Evolutionary conservation across 148 eudicot species (phyloP).

Genomic region (Cornus suecica): DNA sequence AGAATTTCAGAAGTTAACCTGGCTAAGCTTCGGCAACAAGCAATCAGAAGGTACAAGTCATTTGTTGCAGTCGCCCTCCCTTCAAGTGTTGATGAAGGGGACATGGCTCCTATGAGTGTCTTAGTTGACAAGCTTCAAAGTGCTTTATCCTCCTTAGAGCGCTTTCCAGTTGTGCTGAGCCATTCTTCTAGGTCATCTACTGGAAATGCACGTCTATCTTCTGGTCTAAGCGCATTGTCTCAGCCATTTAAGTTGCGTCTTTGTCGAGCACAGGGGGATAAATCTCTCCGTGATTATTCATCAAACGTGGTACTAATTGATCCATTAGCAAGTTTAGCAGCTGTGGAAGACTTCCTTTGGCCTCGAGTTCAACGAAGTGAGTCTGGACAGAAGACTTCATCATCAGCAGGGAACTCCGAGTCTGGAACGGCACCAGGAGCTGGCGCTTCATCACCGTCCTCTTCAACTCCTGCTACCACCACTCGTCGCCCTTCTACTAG

Average conservation of each 20-base stretch:
- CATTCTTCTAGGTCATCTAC: constrained; percentile 81
- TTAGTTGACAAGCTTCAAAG: constrained; percentile 89
- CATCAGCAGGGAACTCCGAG: constrained; percentile 66
- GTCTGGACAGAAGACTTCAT: constrained; percentile 67
- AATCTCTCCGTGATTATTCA: constrained; percentile 96
- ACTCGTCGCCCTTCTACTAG: constrained; percentile 78
- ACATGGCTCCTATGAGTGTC: constrained; percentile 56
- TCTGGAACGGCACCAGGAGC: constrained; percentile 59
- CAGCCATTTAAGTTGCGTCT: constrained; percentile 95
- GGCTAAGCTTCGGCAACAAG: constrained; percentile 87
- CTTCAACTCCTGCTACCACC: constrained; percentile 63
- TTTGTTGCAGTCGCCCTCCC: constrained; percentile 79
- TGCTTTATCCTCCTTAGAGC: constrained; percentile 89
- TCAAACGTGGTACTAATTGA: constrained; percentile 92
- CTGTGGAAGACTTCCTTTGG: constrained; percentile 96
- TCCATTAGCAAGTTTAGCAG: constrained; percentile 95
- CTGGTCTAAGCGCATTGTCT: constrained; percentile 80
- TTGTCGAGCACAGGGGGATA: constrained; percentile 88
- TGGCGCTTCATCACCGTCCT: constrained; percentile 59
- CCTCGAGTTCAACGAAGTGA: constrained; percentile 88
- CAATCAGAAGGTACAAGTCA: constrained; percentile 75
- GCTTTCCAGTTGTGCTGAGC: constrained; percentile 93
- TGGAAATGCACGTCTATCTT: constrained; percentile 80
- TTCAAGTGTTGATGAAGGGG: constrained; percentile 39
- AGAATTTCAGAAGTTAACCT: constrained; percentile 70